These are phyloP conservation scores for Ormosia emarginata DNA, from an alignment of 306 rosid genomes.

Conservation along the genomic window DNA sequence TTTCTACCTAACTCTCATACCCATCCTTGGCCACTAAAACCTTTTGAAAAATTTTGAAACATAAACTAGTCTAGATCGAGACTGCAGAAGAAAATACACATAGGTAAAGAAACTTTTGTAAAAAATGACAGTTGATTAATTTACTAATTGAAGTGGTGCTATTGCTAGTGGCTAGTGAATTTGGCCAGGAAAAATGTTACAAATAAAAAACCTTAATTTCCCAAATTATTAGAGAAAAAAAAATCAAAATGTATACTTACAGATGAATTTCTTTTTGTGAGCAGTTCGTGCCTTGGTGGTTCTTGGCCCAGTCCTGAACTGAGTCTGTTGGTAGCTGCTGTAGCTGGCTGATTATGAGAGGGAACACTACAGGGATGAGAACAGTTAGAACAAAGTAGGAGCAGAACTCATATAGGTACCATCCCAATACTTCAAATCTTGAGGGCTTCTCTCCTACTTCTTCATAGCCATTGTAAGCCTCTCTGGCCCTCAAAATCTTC, in stretches of 20 bases:
- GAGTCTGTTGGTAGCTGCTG: slow-evolving; percentile 31
- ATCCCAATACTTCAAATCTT: slow-evolving; percentile 62
- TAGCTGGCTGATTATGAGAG: slow-evolving; percentile 74
- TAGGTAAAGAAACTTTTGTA: neutral
- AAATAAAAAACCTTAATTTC: neutral
- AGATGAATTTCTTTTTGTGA: slow-evolving; percentile 45
- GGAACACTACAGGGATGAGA: slow-evolving; percentile 76
- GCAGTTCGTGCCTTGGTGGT: slow-evolving; percentile 37
- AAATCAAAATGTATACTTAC: slow-evolving; percentile 35
- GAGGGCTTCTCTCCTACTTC: slow-evolving; percentile 59
- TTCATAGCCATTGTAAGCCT: slow-evolving; percentile 41
- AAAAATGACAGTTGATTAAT: neutral
- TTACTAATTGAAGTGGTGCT: neutral
- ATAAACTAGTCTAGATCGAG: slow-evolving; percentile 23
- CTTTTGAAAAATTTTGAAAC: neutral
- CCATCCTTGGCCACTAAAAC: neutral
- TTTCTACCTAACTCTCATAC: neutral
- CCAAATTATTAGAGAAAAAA: neutral
- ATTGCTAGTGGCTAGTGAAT: neutral
- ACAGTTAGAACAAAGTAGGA: slow-evolving; percentile 59
- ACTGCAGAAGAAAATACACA: neutral
- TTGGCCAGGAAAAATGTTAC: neutral
- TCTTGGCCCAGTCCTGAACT: slow-evolving; percentile 26
- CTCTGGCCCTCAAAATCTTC: slow-evolving; percentile 48
- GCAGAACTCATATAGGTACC: slow-evolving; percentile 77